Evolutionary conservation across 2,329 filamentous ascomycete genomes (phyloP).

Genomic region (Arthrobotrys pseudoclavata): DNA sequence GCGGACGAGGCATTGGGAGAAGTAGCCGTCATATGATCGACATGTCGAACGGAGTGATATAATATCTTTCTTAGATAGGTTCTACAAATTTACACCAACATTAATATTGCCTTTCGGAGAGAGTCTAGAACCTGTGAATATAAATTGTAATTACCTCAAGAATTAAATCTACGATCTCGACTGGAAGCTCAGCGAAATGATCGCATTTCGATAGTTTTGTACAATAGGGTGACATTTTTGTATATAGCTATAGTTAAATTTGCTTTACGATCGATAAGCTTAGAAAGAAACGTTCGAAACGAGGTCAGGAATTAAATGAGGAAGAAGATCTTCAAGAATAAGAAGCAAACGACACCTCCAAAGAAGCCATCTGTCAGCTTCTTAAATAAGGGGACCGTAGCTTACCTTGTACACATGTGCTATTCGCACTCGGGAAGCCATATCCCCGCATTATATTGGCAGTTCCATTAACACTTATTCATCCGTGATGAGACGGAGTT

Average conservation of each 20-base stretch:
- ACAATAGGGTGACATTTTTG: not conserved
- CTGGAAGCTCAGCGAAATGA: slow-evolving; percentile 14
- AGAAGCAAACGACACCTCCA: not conserved
- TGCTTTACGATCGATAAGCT: not conserved
- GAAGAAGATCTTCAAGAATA: not conserved
- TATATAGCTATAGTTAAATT: not conserved
- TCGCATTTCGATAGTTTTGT: slow-evolving; percentile 1
- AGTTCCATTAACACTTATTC: not conserved
- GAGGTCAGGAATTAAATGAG: too few relatives aligned
- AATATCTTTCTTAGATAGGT: slow-evolving; percentile 5
- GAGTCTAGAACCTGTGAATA: not conserved
- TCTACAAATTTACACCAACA: not conserved
- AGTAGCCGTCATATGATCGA: slow-evolving; percentile 13
- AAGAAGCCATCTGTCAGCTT: not conserved
- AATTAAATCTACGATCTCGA: slow-evolving; percentile 11
- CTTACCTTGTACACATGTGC: slow-evolving; percentile 25
- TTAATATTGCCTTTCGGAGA: too few relatives aligned
- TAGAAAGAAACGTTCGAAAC: not conserved
- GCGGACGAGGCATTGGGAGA: slow-evolving; percentile 13
- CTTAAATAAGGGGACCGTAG: not conserved
- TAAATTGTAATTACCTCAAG: not conserved
- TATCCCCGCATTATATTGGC: not conserved
- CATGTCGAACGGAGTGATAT: slow-evolving; percentile 16
- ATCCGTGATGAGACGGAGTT: slow-evolving; percentile 1
- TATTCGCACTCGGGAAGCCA: slow-evolving; percentile 8